Evolutionary conservation across 371 early-diverging fungal genomes (phyloP).

Genomic region (Rhizopus stolonifer): DNA sequence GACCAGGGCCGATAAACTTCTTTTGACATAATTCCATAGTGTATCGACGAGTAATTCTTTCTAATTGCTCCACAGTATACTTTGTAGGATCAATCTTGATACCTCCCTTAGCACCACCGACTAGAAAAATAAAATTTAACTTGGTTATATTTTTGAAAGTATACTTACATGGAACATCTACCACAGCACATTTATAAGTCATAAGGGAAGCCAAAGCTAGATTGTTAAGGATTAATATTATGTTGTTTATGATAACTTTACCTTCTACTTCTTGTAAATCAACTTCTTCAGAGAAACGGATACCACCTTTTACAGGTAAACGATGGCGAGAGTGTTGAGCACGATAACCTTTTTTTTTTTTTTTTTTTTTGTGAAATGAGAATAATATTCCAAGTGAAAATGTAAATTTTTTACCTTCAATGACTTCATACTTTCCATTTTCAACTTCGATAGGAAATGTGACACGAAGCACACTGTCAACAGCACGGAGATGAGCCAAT

Average conservation of each 20-base stretch:
- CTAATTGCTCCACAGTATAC: slow-evolving; percentile 76
- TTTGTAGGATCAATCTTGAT: slow-evolving; percentile 80
- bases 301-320: slow-evolving; percentile 87
- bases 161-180: slow-evolving; percentile 84
- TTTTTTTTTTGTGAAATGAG: no score
- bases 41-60: slow-evolving; percentile 87
- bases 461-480: slow-evolving; percentile 78
- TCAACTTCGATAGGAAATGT: slow-evolving; percentile 85
- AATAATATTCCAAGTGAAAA: slow-evolving; percentile 4
- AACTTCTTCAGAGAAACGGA: slow-evolving; percentile 79
- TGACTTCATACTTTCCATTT: slow-evolving; percentile 71
- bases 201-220: slow-evolving; percentile 73
- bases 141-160: background rate
- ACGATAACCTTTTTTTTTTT: slow-evolving; percentile 63
- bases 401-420: slow-evolving; percentile 48
- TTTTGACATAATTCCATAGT: slow-evolving; percentile 91
- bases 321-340: slow-evolving; percentile 90
- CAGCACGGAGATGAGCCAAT: slow-evolving; percentile 78
- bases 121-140: slow-evolving; percentile 10
- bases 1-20: slow-evolving; percentile 83
- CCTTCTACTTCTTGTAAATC: slow-evolving; percentile 85
- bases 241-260: no score
- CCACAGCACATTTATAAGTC: slow-evolving; percentile 93
- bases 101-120: slow-evolving; percentile 86
- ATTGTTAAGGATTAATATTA: no score